These are phyloP conservation scores for Fusarium hainanense DNA, from an alignment of 2,329 filamentous ascomycete species.

Conservation along the genomic window DNA sequence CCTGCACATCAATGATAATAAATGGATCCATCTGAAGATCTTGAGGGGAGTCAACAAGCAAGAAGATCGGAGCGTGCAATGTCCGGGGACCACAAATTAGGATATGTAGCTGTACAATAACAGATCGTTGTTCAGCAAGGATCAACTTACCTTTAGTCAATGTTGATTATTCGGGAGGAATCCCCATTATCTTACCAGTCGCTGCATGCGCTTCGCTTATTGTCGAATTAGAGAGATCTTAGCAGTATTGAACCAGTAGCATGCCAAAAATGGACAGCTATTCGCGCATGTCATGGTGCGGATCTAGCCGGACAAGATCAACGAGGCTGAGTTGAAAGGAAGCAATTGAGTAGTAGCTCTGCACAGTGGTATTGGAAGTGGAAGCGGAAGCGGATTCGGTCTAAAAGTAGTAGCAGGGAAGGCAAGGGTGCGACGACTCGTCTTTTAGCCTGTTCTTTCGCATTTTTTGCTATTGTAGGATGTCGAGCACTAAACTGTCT, in stretches of 20 bases:
- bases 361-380: slow-evolving; percentile 16
- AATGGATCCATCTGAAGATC: neutral
- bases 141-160: neutral
- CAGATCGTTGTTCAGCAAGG: neutral
- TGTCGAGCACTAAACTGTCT: neutral
- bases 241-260: slow-evolving; percentile 2
- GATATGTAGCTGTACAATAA: neutral
- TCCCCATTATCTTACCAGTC: neutral
- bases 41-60: neutral
- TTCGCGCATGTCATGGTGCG: slow-evolving; percentile 31
- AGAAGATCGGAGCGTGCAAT: slow-evolving; percentile 3
- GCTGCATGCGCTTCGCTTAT: slow-evolving; percentile 7
- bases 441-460: slow-evolving; percentile 27
- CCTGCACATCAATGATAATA: neutral
- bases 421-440: slow-evolving; percentile 29
- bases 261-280: slow-evolving; percentile 26
- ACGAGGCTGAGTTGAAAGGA: slow-evolving; percentile 21
- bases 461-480: neutral
- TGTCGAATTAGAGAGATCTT: slow-evolving; percentile 14
- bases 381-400: slow-evolving; percentile 14
- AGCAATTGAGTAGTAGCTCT: slow-evolving; percentile 1
- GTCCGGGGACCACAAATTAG: neutral
- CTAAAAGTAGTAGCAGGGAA: slow-evolving; percentile 1
- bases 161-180: neutral
- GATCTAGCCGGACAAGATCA: slow-evolving; percentile 44